Evolutionary conservation across 208 protist species (phyloP), one percentile per base, ranked within the genome.

Genomic region (Leishmania amazonensis): DNA sequence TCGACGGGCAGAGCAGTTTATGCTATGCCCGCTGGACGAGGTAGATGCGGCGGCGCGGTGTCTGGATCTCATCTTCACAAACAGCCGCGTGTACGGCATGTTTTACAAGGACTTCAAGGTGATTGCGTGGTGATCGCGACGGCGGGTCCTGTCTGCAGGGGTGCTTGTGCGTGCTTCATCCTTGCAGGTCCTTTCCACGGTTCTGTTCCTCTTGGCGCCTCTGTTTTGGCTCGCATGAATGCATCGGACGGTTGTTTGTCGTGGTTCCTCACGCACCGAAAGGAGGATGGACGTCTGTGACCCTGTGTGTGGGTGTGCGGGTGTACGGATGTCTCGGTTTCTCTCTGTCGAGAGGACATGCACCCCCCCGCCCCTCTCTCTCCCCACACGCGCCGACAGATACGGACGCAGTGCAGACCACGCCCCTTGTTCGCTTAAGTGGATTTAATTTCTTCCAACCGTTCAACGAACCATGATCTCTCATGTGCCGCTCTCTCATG

Each of bases 11-110:
- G 81, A 91, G 42, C 81, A 90, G 78, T 90, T 87, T 71, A 76
- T 90, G 80, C 76, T 94, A 78, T 98, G 94, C 81, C 98, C 98
- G 40, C 83, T 99, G 0, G 98, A 99, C 81, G 97, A 99, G 88
- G 88, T 99, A 19, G 98, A 99, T 85, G 98, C 98, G 0, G 98
- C 98, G 5, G 97, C 97, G 58, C 97, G 99, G 40, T 97, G 99
- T 79, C 75, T 99, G 3, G 96, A 99, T 73, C 95, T 99, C 21
- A 96, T 99, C 67, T 97, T 97, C 85, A 95, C 87, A 3, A 83
- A 97, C 83, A 93, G 88, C 79, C 80, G 76, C 31, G 89, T 84
- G 47, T 93, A 95, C 85, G 93, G 95, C 35, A 94, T 93, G 80
- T 98, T 98, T 67, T 98, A 93, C 80, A 98, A 98, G 86, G 94